Percentiles rank a stretch among this genome's conserved stretches.
phyloP scores from a whole-genome alignment of 345 rosid species.

The Dipteronia sinensis region DNA sequence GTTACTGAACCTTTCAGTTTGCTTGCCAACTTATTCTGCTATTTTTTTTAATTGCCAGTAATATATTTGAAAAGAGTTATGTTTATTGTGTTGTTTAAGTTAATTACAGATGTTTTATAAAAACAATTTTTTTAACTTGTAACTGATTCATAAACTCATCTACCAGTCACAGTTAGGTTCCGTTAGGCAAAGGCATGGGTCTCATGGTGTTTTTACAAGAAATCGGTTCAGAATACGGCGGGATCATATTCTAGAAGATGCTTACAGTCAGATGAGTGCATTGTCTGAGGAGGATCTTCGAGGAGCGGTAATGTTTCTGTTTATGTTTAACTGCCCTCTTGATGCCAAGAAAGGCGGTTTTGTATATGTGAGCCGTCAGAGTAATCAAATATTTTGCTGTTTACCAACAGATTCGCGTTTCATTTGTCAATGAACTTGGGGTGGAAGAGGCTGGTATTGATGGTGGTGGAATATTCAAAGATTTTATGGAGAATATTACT shows the following conservation, averaged over 20 bases:
- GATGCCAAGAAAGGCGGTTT: neutral
- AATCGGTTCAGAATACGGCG: slow-evolving; percentile 91
- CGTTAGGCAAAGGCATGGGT: slow-evolving; percentile 70
- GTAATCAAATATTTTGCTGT: slow-evolving; percentile 28
- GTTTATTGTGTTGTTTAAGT: neutral
- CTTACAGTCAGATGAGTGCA: slow-evolving; percentile 94
- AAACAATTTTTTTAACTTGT: slow-evolving; percentile 9
- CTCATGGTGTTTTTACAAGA: slow-evolving; percentile 75
- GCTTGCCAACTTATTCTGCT: neutral
- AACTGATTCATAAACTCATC: slow-evolving; percentile 13
- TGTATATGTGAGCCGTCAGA: neutral
- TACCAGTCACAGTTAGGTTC: slow-evolving; percentile 74
- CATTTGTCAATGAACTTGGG: slow-evolving; percentile 95
- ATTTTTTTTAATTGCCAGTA: neutral
- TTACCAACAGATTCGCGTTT: slow-evolving; percentile 79
- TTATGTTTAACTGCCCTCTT: slow-evolving; percentile 21
- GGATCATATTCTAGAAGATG: slow-evolving; percentile 96
- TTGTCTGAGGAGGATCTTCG: slow-evolving; percentile 95
- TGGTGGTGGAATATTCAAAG: slow-evolving; percentile 99
- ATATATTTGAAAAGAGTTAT: slow-evolving; percentile 10
- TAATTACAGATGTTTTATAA: slow-evolving; percentile 16
- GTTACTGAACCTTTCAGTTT: slow-evolving; percentile 30
- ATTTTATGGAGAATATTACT: slow-evolving; percentile 97
- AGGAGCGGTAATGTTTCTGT: slow-evolving; percentile 61
- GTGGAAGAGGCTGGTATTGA: slow-evolving; percentile 99